phyloP scores from a whole-genome alignment of 768 basidiomycete genomes.

The Tylopilus sp. region DNA sequence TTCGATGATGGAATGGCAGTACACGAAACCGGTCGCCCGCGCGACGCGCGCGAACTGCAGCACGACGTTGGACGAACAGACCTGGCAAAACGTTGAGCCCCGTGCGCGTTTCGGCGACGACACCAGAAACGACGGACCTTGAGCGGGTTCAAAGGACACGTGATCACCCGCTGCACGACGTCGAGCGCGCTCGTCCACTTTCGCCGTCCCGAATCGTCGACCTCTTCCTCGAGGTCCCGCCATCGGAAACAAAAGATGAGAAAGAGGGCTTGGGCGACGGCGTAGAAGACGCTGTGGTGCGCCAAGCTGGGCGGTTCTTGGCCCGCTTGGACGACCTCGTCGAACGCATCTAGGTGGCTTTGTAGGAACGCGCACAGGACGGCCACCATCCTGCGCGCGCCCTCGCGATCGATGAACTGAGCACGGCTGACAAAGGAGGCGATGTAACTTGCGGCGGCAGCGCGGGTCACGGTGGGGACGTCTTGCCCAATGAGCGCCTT shows the following conservation, averaged over 20 bases:
- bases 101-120: no score
- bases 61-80: constrained; percentile 89
- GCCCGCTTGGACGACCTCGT: constrained; percentile 44
- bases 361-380: constrained; percentile 87
- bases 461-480: constrained; percentile 73
- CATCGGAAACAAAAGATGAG: constrained; percentile 98
- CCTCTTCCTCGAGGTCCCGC: constrained; percentile 74
- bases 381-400: constrained; percentile 66
- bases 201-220: constrained; percentile 44
- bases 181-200: constrained; percentile 86
- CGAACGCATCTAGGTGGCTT: constrained; percentile 71
- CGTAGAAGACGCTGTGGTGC: constrained; percentile 81
- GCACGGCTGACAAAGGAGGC: constrained; percentile 91
- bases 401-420: constrained; percentile 73
- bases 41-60: constrained; percentile 92
- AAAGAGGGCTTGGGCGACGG: constrained; percentile 87
- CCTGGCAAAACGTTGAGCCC: no score
- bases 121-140: constrained; percentile 44
- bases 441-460: constrained; percentile 92
- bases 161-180: constrained; percentile 75
- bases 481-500: constrained; percentile 68
- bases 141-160: constrained; percentile 83
- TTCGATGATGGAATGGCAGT: constrained; percentile 91
- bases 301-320: constrained; percentile 30
- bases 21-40: constrained; percentile 85